Conservation (phyloP, 106 monocot species). For the Ottelia alismoides region DNA sequence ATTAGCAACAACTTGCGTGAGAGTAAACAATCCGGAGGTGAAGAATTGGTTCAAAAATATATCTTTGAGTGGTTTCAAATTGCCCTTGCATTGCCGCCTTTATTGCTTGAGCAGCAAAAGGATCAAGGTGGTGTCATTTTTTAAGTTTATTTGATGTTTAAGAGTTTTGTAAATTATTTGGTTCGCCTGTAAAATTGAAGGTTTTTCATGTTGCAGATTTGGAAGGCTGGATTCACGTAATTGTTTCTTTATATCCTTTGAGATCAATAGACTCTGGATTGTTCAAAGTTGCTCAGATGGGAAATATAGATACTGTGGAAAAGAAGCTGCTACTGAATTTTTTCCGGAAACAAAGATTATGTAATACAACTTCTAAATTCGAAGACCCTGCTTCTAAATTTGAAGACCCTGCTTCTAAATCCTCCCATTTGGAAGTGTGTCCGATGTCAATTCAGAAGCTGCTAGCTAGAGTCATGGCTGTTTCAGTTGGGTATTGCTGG, state of each 20-base stretch:
- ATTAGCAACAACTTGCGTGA: slow-evolving; percentile 30
- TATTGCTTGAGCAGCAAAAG: slow-evolving; percentile 10
- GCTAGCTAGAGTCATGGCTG: slow-evolving; percentile 49
- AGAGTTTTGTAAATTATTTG: no score
- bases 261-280: slow-evolving; percentile 13
- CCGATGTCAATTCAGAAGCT: slow-evolving; percentile 27
- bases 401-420: no score
- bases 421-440: no score
- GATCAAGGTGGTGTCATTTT: slow-evolving; percentile 62
- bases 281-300: slow-evolving; percentile 24
- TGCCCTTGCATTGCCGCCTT: slow-evolving; percentile 41
- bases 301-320: slow-evolving; percentile 32
- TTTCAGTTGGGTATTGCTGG: slow-evolving; percentile 86
- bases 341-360: slow-evolving; percentile 48
- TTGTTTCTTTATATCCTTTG: slow-evolving; percentile 80
- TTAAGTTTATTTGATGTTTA: no score
- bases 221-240: slow-evolving; percentile 72
- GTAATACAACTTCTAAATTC: no score
- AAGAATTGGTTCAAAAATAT: slow-evolving; percentile 26
- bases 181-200: no score
- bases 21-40: slow-evolving; percentile 6
- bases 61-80: slow-evolving; percentile 54
- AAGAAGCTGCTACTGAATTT: slow-evolving; percentile 41
- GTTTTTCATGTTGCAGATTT: slow-evolving; percentile 75
- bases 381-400: no score